Conservation (phyloP, 2,329 filamentous ascomycete species). For the Emmonsiellopsis sp. region DNA sequence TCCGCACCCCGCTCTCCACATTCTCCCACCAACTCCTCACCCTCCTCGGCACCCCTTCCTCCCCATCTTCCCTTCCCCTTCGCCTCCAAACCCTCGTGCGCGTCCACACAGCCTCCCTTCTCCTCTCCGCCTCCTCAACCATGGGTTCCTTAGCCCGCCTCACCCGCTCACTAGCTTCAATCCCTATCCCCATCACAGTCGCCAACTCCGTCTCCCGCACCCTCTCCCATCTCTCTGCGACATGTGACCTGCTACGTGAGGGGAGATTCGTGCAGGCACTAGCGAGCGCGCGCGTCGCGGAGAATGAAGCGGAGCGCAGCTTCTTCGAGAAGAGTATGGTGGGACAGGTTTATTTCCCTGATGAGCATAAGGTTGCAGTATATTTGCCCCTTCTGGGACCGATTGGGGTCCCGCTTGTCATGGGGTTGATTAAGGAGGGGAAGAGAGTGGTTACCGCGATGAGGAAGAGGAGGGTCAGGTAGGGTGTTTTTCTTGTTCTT, state of each 20-base stretch:
- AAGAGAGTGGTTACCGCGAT: constrained; percentile 42
- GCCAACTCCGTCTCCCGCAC: constrained; percentile 76
- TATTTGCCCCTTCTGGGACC: constrained; percentile 88
- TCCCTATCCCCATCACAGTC: constrained; percentile 81
- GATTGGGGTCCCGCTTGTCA: constrained; percentile 77
- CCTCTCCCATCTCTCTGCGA: constrained; percentile 64
- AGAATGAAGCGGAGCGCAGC: constrained; percentile 79
- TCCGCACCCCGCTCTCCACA: constrained; percentile 73
- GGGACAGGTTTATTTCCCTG: constrained; percentile 94
- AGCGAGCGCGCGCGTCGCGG: constrained; percentile 71
- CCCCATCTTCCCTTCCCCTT: constrained; percentile 68
- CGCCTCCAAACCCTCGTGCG: constrained; percentile 75
- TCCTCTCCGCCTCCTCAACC: constrained; percentile 84
- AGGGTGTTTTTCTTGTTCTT: background rate
- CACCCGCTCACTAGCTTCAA: constrained; percentile 72
- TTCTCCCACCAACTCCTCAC: constrained; percentile 87
- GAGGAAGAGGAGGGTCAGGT: constrained; percentile 16
- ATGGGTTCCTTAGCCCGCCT: constrained; percentile 86
- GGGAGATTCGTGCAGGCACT: constrained; percentile 58
- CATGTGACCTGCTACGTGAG: constrained; percentile 60
- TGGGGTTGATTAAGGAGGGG: constrained; percentile 74
- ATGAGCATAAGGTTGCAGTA: constrained; percentile 96
- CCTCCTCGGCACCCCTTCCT: constrained; percentile 73
- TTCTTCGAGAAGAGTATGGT: constrained; percentile 99
- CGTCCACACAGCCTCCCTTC: constrained; percentile 73